Evolutionary conservation across 495 filamentous ascomycete genomes (phyloP), one percentile per base, ranked within the genome.

Genomic region (Copromyces sp.): DNA sequence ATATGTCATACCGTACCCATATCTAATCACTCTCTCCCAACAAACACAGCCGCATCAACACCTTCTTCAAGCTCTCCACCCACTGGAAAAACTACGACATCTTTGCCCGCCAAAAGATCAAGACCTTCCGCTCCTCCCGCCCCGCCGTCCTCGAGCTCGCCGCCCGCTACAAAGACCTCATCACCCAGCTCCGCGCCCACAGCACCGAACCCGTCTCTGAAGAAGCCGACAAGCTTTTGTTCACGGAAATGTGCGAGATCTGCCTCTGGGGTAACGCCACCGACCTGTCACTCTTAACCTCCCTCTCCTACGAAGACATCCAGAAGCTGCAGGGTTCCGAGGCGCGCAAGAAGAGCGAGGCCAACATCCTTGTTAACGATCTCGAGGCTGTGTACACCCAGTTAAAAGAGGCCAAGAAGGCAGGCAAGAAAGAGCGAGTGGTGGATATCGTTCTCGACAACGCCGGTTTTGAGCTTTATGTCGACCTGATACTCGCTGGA

Each of bases 221-320:
- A 37, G 86, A 92, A 73, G 90, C 91, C 0, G 91, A 96, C 74
- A 86, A 87, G 74, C 78, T 94, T 1, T 81, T 98, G 20, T 99
- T 99, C 81, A 87, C 84, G 3, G 95, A 98, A 80, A 97, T 98
- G 91, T 94, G 90, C 82, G 94, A 98, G 83, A 95, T 98, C 74
- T 98, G 95, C 77, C 87, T 98, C 24, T 98, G 95, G 95, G 96
- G 95, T 9, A 98, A 99, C 81, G 95, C 96, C 5, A 98, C 95
- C 0, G 96, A 98, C 75, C 86, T 98, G 20, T 97, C 93, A 0
- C 91, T 98, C 47, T 84, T 98, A 44, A 97, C 94, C 0, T 92
- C 89, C 73, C 88, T 98, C 70, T 92, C 93, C 2, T 98, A 97
- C 80, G 94, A 96, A 73, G 95, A 98, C 77, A 95, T 98, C 74